A percentile compares a stretch with the other conserved stretches of the same genome.
Conservation (phyloP, 2,329 filamentous ascomycete species). For the Kalaharituber pfeilii region DNA sequence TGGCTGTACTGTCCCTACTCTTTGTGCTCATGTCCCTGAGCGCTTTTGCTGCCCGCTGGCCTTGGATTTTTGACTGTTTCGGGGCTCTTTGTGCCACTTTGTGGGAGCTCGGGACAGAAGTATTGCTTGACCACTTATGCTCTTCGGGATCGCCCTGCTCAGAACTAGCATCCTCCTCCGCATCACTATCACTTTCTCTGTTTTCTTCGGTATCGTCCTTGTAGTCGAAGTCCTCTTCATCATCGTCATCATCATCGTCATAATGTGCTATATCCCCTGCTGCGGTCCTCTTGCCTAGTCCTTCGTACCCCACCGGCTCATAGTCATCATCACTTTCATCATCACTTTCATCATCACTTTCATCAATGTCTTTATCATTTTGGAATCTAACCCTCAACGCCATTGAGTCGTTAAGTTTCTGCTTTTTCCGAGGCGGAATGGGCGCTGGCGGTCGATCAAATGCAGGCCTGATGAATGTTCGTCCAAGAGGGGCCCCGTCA, state of each 20-base stretch:
- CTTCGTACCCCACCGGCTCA: background rate
- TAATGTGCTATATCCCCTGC: background rate
- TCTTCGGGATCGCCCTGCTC: background rate
- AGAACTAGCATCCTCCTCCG: background rate
- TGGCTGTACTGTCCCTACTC: no score
- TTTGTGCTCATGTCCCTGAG: no score
- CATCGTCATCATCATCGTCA: slow-evolving; percentile 1
- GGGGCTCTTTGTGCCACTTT: no score
- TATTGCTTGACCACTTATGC: no score
- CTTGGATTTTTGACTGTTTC: no score
- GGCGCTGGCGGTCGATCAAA: slow-evolving; percentile 18
- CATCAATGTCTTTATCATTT: slow-evolving; percentile 5
- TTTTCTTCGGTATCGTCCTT: background rate
- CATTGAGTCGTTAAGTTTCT: slow-evolving; percentile 7
- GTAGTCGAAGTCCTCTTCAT: slow-evolving; percentile 2
- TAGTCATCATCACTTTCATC: slow-evolving; percentile 2
- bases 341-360: slow-evolving; percentile 6
- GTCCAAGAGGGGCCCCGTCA: slow-evolving; percentile 20
- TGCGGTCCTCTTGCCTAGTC: background rate
- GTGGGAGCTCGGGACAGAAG: no score
- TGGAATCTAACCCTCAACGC: slow-evolving; percentile 2
- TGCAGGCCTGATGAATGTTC: slow-evolving; percentile 15
- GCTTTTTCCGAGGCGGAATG: slow-evolving; percentile 8
- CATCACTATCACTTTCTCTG: background rate
- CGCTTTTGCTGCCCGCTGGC: no score